These are phyloP conservation scores for Aspergillus sp. DNA, from an alignment of 2,329 filamentous ascomycete species.

Conservation along the genomic window DNA sequence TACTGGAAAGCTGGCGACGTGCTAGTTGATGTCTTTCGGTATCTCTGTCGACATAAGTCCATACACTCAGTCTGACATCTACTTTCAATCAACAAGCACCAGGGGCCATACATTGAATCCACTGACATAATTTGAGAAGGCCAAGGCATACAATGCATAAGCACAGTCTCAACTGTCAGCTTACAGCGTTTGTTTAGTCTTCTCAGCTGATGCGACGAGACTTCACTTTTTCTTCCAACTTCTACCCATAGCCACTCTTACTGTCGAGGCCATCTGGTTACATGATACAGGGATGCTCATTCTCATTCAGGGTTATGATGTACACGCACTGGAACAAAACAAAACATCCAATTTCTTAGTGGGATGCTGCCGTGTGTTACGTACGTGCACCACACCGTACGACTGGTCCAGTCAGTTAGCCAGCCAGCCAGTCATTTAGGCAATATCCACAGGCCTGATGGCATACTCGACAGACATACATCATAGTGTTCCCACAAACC, in stretches of 20 bases:
- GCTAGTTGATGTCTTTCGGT: no score
- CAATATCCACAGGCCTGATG: no score
- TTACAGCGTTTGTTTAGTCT: no score
- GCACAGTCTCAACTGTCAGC: no score
- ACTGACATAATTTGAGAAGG: no score
- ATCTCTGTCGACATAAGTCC: no score
- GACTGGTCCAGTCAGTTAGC: background rate
- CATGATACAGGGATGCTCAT: background rate
- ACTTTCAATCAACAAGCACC: no score
- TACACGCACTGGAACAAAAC: constrained; percentile 2
- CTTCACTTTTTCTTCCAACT: background rate
- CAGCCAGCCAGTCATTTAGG: no score
- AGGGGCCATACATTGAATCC: no score
- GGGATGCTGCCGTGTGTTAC: background rate
- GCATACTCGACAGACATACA: background rate
- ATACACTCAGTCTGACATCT: no score
- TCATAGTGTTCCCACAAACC: background rate
- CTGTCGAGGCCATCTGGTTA: background rate
- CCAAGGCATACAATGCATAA: no score
- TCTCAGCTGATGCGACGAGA: background rate
- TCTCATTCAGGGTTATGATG: background rate
- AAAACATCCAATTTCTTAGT: constrained; percentile 3
- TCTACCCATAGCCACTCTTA: background rate
- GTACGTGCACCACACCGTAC: background rate
- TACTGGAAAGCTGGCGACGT: no score